Conservation (phyloP, 139 green algal species). For the Chlamydomonas eustigma region DNA sequence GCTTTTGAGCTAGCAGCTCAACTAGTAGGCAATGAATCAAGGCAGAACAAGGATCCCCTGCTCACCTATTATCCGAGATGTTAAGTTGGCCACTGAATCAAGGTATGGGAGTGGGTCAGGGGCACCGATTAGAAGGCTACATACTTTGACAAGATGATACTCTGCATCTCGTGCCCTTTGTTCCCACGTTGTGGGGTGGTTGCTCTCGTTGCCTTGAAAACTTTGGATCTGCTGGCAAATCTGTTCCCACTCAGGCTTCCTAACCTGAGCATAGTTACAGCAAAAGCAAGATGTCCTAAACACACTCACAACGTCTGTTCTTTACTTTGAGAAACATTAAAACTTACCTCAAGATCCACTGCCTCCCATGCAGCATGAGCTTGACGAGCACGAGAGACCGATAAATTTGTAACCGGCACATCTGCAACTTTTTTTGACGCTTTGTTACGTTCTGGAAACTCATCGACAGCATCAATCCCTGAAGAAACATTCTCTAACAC, state of each 20-base stretch:
- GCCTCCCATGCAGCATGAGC: conserved; percentile 20
- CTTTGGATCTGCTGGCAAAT: conserved; percentile 19
- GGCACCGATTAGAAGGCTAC: conserved; percentile 18
- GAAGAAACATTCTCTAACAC: conserved; percentile 2
- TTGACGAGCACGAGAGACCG: background rate
- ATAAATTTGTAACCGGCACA: conserved; percentile 16
- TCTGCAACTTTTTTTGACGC: background rate
- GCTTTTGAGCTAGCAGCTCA: too few species aligned
- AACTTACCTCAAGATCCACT: conserved; percentile 31
- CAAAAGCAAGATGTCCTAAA: too few species aligned
- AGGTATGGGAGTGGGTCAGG: conserved; percentile 17
- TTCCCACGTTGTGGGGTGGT: conserved; percentile 22
- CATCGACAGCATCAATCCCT: conserved; percentile 18
- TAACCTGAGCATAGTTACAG: too few species aligned
- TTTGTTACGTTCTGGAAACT: conserved; percentile 29
- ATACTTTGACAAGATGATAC: conserved; percentile 32
- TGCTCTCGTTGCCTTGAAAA: background rate
- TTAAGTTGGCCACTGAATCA: conserved; percentile 3
- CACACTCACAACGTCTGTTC: too few species aligned
- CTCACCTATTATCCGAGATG: conserved; percentile 12
- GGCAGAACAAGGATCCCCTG: background rate
- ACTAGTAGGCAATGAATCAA: too few species aligned
- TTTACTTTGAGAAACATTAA: too few species aligned
- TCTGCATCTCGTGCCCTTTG: conserved; percentile 30
- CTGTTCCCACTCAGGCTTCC: conserved; percentile 28